Conservation (phyloP, 179 eudicot species). For the Vitellaria paradoxa region DNA sequence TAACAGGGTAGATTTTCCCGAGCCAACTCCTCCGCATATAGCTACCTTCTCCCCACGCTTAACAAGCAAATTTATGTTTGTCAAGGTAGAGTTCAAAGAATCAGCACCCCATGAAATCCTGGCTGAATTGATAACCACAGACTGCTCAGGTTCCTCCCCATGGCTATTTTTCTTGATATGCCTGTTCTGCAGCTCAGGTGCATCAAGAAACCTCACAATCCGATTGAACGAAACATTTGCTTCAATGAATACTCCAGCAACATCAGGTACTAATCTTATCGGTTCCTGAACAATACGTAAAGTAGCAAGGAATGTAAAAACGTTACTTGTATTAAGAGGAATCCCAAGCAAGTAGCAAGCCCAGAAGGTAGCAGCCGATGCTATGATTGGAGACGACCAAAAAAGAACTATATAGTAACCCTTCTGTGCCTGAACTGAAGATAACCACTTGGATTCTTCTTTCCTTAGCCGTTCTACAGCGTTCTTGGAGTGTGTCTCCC, state of each 20-base stretch:
- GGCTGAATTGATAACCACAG: constrained; percentile 27
- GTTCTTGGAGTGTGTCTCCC: constrained; percentile 63
- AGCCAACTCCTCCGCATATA: constrained; percentile 70
- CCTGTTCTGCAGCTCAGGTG: constrained; percentile 46
- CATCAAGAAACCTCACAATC: constrained; percentile 52
- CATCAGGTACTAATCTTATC: constrained; percentile 52
- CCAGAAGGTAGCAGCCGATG: constrained; percentile 53
- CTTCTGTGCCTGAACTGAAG: constrained; percentile 33
- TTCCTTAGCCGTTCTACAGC: constrained; percentile 36
- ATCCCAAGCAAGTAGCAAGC: constrained; percentile 53
- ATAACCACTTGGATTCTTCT: constrained; percentile 45
- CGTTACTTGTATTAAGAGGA: constrained; percentile 55
- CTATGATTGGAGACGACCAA: constrained; percentile 54
- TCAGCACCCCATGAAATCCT: constrained; percentile 51
- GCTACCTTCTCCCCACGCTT: constrained; percentile 54
- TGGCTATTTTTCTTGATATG: constrained; percentile 23
- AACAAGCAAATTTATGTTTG: constrained; percentile 38
- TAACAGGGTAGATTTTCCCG: constrained; percentile 63
- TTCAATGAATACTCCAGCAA: constrained; percentile 53
- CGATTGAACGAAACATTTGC: constrained; percentile 56
- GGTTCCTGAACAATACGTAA: constrained; percentile 70
- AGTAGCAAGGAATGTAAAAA: constrained; percentile 20
- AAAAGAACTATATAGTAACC: constrained; percentile 41
- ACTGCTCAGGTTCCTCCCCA: constrained; percentile 1
- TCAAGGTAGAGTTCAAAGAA: constrained; percentile 39